Percentiles rank a stretch among this genome's conserved stretches.
Evolutionary conservation across 1,284 basidiomycete species (phyloP).

Genomic region (Wallemia ichthyophaga): DNA sequence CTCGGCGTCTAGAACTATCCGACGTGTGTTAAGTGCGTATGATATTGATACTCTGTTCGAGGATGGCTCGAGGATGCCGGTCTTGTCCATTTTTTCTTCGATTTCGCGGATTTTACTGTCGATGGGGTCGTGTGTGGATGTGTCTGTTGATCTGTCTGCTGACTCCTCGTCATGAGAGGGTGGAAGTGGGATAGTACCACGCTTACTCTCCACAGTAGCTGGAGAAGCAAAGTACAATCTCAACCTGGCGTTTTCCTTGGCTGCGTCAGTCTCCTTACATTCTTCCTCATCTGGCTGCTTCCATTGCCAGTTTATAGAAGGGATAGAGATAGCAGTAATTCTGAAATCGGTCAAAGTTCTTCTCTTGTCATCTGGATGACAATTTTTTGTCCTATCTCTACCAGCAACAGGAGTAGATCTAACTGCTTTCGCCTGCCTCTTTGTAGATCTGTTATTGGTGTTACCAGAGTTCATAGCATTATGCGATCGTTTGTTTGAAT

Average conservation of each 20-base stretch:
- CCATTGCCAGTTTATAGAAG: not conserved
- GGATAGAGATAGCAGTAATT: not conserved
- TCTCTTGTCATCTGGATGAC: not conserved
- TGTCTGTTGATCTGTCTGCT: too few species aligned
- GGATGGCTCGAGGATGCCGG: not conserved
- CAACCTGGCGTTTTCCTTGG: not conserved
- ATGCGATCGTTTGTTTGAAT: not conserved
- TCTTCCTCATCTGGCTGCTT: not conserved
- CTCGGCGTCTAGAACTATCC: not conserved
- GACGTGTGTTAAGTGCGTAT: not conserved
- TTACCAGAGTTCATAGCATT: not conserved
- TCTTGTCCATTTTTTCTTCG: not conserved
- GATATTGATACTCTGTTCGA: not conserved
- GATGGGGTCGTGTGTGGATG: not conserved
- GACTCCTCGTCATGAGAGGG: too few species aligned
- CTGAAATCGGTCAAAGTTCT: not conserved
- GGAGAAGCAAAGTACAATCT: not conserved
- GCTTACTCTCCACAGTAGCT: not conserved
- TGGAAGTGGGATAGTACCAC: not conserved
- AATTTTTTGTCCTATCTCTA: too few species aligned
- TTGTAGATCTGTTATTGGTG: not conserved
- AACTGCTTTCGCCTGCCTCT: not conserved
- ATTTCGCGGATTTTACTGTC: not conserved
- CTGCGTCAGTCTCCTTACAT: not conserved
- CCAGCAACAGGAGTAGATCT: too few species aligned